Percentiles rank a stretch among this genome's conserved stretches.
These are phyloP conservation scores for Verticillium nubilum DNA, from an alignment of 2,329 filamentous ascomycete species.

Conservation along the genomic window DNA sequence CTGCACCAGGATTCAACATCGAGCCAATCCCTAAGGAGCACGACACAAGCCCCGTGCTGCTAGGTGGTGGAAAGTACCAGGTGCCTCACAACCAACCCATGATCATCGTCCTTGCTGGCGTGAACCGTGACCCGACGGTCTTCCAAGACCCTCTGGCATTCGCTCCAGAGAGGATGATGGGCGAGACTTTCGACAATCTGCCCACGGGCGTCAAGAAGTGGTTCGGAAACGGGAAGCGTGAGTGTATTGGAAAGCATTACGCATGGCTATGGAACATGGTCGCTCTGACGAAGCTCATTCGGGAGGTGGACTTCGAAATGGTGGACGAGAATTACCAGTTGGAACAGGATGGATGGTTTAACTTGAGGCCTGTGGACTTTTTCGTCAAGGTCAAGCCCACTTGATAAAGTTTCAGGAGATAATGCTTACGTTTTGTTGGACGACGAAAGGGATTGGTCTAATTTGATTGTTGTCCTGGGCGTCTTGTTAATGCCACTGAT, in stretches of 20 bases:
- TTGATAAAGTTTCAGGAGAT: too few species aligned
- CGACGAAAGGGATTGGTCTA: too few species aligned
- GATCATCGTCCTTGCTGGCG: conserved; percentile 43
- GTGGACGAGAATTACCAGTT: conserved; percentile 32
- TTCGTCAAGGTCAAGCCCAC: conserved; percentile 33
- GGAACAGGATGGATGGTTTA: conserved; percentile 47
- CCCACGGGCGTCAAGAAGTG: conserved; percentile 41
- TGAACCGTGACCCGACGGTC: conserved; percentile 42
- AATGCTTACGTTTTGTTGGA: too few species aligned
- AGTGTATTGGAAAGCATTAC: conserved; percentile 46
- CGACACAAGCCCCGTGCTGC: conserved; percentile 37
- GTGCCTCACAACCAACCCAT: conserved; percentile 42
- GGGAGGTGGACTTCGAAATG: conserved; percentile 39
- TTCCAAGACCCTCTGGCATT: conserved; percentile 42
- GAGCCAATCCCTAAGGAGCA: conserved; percentile 36
- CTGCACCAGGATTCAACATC: conserved; percentile 51
- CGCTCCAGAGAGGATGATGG: conserved; percentile 43
- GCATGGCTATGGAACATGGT: conserved; percentile 40
- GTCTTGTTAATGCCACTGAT: too few species aligned
- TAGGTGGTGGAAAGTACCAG: conserved; percentile 43
- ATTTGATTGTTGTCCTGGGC: too few species aligned
- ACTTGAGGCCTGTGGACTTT: conserved; percentile 42
- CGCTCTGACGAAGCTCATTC: conserved; percentile 35
- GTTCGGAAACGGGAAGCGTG: conserved; percentile 46
- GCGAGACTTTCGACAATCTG: conserved; percentile 34